Conservation (phyloP, 768 basidiomycete species). For the Naematelia encephala region DNA sequence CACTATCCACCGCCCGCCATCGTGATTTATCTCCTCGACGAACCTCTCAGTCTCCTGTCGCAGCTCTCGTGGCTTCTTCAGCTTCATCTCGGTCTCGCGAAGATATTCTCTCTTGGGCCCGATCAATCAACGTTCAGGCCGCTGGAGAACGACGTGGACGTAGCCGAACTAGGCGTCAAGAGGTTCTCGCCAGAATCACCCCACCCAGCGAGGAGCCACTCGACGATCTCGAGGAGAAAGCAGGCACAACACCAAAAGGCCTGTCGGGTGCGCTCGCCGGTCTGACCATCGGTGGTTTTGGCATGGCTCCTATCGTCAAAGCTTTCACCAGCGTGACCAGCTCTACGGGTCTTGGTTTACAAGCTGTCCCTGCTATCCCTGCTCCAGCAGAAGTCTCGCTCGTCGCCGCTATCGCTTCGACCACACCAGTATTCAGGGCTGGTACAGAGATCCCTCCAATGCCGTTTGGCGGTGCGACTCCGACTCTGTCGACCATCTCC, state of each 20-base stretch:
- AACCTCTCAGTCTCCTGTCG: constrained; percentile 31
- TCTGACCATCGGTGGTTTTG: constrained; percentile 23
- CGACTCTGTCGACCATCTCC: constrained; percentile 41
- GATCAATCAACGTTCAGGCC: constrained; percentile 23
- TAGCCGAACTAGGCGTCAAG: constrained; percentile 21
- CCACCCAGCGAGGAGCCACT: constrained; percentile 18
- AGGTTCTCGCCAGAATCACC: constrained; percentile 13
- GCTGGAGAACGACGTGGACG: constrained; percentile 18
- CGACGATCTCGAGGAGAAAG: constrained; percentile 17
- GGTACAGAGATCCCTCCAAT: constrained; percentile 5
- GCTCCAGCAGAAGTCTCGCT: constrained; percentile 28
- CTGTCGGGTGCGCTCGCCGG: constrained; percentile 33
- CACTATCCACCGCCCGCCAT: constrained; percentile 3
- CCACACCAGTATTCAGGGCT: constrained; percentile 4
- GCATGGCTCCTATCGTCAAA: constrained; percentile 36
- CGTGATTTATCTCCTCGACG: constrained; percentile 4
- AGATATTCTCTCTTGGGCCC: constrained; percentile 44
- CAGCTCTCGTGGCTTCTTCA: constrained; percentile 39
- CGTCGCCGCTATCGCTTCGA: constrained; percentile 28
- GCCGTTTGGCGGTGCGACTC: constrained; percentile 30
- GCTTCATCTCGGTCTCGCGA: constrained; percentile 39
- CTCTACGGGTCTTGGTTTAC: constrained; percentile 22
- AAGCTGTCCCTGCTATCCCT: constrained; percentile 21
- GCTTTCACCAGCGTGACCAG: constrained; percentile 28
- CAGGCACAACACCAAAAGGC: constrained; percentile 40